Evolutionary conservation across 345 rosid genomes (phyloP).

Genomic region (Syzygium grande): DNA sequence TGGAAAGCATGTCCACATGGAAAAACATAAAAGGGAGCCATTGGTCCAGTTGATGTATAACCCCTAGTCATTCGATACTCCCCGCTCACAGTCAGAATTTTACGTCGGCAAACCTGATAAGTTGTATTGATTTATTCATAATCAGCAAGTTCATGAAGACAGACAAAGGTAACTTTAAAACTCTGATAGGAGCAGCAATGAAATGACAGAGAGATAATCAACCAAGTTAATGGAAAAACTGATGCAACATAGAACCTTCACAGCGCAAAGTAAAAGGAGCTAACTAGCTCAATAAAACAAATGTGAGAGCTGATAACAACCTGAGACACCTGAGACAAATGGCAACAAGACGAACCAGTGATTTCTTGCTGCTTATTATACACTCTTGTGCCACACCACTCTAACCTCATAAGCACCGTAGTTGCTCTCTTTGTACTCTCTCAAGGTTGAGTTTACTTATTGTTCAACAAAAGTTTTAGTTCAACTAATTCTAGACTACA

Average conservation of each 20-base stretch:
- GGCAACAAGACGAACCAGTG: neutral
- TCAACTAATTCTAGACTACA: neutral
- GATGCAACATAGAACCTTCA: neutral
- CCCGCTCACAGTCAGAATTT: slow-evolving; percentile 56
- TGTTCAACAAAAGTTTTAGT: neutral
- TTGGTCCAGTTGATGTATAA: slow-evolving; percentile 71
- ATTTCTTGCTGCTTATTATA: neutral
- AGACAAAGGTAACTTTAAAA: neutral
- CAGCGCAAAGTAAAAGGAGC: neutral
- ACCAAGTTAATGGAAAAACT: neutral
- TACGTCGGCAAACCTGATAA: slow-evolving; percentile 70
- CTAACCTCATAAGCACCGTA: neutral
- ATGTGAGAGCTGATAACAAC: neutral
- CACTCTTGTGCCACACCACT: neutral
- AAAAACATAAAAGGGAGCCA: slow-evolving; percentile 92
- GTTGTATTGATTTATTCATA: neutral
- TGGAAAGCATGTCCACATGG: slow-evolving; percentile 97
- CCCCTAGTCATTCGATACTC: slow-evolving; percentile 66
- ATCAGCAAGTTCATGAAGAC: neutral
- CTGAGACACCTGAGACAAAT: neutral
- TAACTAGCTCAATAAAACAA: neutral
- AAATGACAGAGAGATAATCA: neutral
- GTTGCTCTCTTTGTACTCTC: neutral
- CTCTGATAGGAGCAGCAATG: neutral
- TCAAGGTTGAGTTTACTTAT: neutral